phyloP scores from a whole-genome alignment of 257 asterid species.

The Knoxia roxburghii region DNA sequence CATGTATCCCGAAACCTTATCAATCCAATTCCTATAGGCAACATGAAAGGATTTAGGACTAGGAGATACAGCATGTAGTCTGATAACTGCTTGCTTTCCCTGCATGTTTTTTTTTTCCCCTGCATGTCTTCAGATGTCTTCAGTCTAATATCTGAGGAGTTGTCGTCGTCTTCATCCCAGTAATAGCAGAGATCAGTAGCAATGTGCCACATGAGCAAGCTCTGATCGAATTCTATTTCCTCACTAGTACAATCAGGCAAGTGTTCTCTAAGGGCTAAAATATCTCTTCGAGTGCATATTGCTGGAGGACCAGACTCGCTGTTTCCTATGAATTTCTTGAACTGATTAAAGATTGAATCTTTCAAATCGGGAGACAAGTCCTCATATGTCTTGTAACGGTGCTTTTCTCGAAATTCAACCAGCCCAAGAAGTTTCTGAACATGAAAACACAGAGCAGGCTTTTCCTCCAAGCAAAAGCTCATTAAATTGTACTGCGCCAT shows the following conservation, averaged over 20 bases:
- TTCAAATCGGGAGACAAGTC: conserved; percentile 24
- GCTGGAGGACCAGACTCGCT: conserved; percentile 12
- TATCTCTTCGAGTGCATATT: conserved; percentile 23
- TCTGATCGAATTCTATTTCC: conserved; percentile 34
- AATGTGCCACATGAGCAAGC: conserved; percentile 44
- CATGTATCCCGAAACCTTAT: conserved; percentile 45
- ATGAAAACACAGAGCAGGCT: conserved; percentile 7
- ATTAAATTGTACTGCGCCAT: conserved; percentile 40
- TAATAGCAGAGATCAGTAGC: conserved; percentile 46
- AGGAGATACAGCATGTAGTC: conserved; percentile 53
- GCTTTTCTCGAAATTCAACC: conserved; percentile 30
- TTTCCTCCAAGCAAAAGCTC: conserved; percentile 27
- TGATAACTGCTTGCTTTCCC: conserved; percentile 36
- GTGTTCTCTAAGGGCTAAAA: conserved; percentile 14
- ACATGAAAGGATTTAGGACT: conserved; percentile 39
- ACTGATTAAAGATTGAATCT: conserved; percentile 12
- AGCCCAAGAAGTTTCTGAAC: conserved; percentile 20
- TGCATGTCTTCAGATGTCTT: too few species aligned
- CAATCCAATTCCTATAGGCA: conserved; percentile 54
- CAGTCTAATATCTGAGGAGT: not conserved
- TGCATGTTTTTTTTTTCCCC: too few species aligned
- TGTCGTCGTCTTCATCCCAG: conserved; percentile 6
- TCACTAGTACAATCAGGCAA: conserved; percentile 11
- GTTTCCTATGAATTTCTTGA: conserved; percentile 3
- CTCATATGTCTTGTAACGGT: conserved; percentile 28